Conservation (phyloP, 176 grass and related monocot species). For the Carex cristatella region DNA sequence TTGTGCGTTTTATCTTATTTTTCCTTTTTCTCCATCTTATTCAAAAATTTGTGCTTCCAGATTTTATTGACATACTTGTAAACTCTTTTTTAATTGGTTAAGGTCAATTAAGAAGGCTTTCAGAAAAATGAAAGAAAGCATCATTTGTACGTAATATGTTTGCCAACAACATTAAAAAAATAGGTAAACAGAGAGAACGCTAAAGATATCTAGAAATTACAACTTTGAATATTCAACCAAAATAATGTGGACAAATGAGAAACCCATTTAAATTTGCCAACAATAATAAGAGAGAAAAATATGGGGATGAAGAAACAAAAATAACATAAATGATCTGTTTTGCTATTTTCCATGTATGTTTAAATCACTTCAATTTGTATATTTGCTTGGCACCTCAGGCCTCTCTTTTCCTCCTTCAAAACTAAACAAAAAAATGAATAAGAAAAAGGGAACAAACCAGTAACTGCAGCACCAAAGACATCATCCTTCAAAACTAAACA, state of each 20-base stretch:
- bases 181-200: no score
- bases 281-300: background rate
- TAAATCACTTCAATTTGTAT: background rate
- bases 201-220: no score
- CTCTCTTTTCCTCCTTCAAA: background rate
- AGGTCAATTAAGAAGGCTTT: no score
- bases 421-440: background rate
- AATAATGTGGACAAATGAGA: background rate
- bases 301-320: background rate
- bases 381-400: background rate
- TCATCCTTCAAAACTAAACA: background rate
- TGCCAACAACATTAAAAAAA: no score
- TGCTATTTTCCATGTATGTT: background rate
- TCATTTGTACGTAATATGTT: no score
- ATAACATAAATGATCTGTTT: background rate
- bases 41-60: no score
- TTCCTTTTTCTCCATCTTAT: no score
- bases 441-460: slow-evolving; percentile 27
- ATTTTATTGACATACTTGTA: no score
- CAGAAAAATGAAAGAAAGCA: no score
- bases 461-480: slow-evolving; percentile 35
- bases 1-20: no score
- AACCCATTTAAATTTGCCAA: background rate
- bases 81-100: no score
- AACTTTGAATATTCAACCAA: background rate